phyloP scores from a whole-genome alignment of 78 protist genomes.

The Dictyostelium brefeldianum region DNA sequence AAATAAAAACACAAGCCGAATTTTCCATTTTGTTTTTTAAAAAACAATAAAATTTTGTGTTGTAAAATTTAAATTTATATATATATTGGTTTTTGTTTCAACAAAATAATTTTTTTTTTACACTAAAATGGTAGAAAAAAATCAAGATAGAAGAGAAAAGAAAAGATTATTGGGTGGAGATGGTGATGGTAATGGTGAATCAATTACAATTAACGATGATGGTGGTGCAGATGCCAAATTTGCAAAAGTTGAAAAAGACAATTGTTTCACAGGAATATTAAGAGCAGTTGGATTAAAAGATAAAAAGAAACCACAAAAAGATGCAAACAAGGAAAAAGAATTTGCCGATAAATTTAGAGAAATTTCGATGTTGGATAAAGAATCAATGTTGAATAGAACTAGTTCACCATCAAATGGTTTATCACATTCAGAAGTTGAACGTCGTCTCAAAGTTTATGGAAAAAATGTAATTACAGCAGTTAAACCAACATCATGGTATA shows the following conservation, averaged over 20 bases:
- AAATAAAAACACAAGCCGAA: no score
- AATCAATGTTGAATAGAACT: conserved; percentile 27
- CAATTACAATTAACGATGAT: conserved; percentile 28
- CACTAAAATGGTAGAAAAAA: background rate
- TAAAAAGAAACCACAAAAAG: conserved; percentile 52
- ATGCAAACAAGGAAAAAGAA: conserved; percentile 58
- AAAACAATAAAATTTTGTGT: no score
- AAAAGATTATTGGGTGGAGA: background rate
- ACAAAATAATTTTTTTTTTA: no score
- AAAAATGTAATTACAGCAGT: conserved; percentile 62
- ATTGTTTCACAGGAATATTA: background rate
- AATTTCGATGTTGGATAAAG: conserved; percentile 29
- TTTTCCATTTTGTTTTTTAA: no score
- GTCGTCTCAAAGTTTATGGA: conserved; percentile 54
- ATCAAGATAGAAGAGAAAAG: background rate
- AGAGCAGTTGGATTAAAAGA: conserved; percentile 34
- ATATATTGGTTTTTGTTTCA: no score
- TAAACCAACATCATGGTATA: conserved; percentile 69
- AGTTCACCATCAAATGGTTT: conserved; percentile 42
- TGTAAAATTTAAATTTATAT: no score
- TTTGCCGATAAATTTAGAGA: conserved; percentile 46
- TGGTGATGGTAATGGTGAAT: no score
- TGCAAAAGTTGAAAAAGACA: background rate
- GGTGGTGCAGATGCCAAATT: background rate
- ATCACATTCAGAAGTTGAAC: conserved; percentile 52